These are phyloP conservation scores for Ophiocordyceps camponoti-floridani DNA, from an alignment of 2,329 filamentous ascomycete genomes.

Conservation along the genomic window DNA sequence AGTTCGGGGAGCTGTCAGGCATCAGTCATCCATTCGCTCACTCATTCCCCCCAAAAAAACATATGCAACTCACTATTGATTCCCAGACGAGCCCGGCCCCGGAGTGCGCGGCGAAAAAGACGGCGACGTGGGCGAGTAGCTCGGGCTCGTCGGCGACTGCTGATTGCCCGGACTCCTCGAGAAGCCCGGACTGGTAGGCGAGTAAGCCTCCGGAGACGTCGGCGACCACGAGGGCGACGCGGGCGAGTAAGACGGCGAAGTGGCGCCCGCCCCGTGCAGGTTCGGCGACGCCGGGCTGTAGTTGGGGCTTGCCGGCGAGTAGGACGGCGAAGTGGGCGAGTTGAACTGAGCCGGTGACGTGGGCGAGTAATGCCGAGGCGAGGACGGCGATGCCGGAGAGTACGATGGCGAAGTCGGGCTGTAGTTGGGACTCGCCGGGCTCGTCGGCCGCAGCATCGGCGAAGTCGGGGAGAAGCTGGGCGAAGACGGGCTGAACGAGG, in stretches of 20 bases:
- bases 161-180: conserved; percentile 33
- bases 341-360: conserved; percentile 60
- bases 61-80: conserved; percentile 18
- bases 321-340: conserved; percentile 57
- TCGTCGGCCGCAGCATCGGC: conserved; percentile 35
- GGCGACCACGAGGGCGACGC: conserved; percentile 66
- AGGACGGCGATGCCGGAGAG: conserved; percentile 42
- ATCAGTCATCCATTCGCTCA: neutral
- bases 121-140: conserved; percentile 47
- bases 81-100: conserved; percentile 23
- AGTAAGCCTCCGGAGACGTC: conserved; percentile 48
- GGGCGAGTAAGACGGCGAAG: conserved; percentile 47
- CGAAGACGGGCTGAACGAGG: conserved; percentile 44
- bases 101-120: conserved; percentile 27
- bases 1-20: conserved; percentile 23
- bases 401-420: conserved; percentile 49
- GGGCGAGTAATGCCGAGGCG: conserved; percentile 39
- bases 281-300: conserved; percentile 54
- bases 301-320: conserved; percentile 52
- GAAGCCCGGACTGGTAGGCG: conserved; percentile 45
- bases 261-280: conserved; percentile 22
- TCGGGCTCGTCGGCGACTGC: conserved; percentile 48
- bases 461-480: conserved; percentile 47
- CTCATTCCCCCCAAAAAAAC: neutral
- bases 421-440: conserved; percentile 40